Evolutionary conservation across 2,329 filamentous ascomycete species (phyloP).

Genomic region (Pyrenophora teres): DNA sequence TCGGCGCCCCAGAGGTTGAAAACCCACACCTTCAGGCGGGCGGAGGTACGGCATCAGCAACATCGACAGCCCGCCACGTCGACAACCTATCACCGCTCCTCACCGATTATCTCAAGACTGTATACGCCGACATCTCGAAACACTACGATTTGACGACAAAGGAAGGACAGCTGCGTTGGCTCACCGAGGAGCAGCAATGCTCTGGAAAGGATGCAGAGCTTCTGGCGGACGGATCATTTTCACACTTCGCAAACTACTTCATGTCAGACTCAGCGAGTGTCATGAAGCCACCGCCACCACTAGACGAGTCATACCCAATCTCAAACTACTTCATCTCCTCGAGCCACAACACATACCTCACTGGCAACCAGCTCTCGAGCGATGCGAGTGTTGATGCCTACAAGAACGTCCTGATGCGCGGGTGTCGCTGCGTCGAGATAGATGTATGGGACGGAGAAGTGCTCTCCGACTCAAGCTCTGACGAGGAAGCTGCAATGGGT

Average conservation of each 20-base stretch:
- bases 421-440: constrained; percentile 90
- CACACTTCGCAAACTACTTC: constrained; percentile 52
- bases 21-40: constrained; percentile 46
- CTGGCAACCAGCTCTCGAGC: constrained; percentile 82
- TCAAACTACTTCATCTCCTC: constrained; percentile 94
- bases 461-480: constrained; percentile 49
- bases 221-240: constrained; percentile 39
- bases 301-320: constrained; percentile 69
- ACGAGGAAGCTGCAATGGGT: constrained; percentile 35
- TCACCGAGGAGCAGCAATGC: constrained; percentile 39
- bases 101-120: constrained; percentile 33
- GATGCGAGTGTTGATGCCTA: constrained; percentile 79
- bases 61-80: constrained; percentile 34
- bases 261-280: constrained; percentile 52
- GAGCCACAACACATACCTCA: constrained; percentile 92
- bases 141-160: constrained; percentile 38
- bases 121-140: constrained; percentile 38
- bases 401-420: constrained; percentile 72
- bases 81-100: constrained; percentile 37
- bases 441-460: constrained; percentile 85
- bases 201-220: constrained; percentile 27
- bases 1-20: constrained; percentile 39
- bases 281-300: constrained; percentile 49
- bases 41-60: constrained; percentile 41
- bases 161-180: constrained; percentile 39